Base-by-base conservation (phyloP, 768 basidiomycete species). In the Suillus paluster region DNA sequence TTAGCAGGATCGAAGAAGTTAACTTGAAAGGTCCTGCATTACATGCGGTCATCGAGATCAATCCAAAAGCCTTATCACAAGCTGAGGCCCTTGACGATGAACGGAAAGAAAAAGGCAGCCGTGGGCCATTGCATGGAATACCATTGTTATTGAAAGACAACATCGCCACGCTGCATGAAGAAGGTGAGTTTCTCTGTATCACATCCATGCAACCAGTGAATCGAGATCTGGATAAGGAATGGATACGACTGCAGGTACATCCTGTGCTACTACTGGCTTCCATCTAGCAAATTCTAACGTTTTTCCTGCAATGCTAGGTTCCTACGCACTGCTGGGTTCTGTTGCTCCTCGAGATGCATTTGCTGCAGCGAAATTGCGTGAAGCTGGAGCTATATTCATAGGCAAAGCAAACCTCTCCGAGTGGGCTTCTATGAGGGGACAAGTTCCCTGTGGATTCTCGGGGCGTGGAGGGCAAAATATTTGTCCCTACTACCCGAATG, bases 1-100 rank as follows among this genome's bases (percentile, higher is more conserved):
- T 89, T 64, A 82, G 83, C 12, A 80, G 89, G 2, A 89, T 89
- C 27, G 84, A 88, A 5, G 84, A 90, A 67, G 88, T 90, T n/a
- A 89, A 90, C 66, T 66, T 83, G 19, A 76, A 84, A 60, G 87
- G 87, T 2, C 83, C 86, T 12, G 73, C 72, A 48, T 73, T 90
- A 10, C 83, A 80, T 11, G 87, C 87, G 1, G 80, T 90, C 5
- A 73, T 88, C 15, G 89, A 90, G 60, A 74, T 75, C 1, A 90
- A 86, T 52, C 79, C 83, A 0, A 79, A 78, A 8, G 86, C 87
- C 3, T 74, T 89, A 11, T 66, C 58, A 15, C 78, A 82, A 64
- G 88, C 88, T 14, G 83, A 80, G 2, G 76, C 71, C 0, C 71
- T 86, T 23, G 86, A 87, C 54, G 49, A 59, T 10, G 84, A 81